Conservation (phyloP, 495 filamentous ascomycete genomes). For the Copromyces sp. region DNA sequence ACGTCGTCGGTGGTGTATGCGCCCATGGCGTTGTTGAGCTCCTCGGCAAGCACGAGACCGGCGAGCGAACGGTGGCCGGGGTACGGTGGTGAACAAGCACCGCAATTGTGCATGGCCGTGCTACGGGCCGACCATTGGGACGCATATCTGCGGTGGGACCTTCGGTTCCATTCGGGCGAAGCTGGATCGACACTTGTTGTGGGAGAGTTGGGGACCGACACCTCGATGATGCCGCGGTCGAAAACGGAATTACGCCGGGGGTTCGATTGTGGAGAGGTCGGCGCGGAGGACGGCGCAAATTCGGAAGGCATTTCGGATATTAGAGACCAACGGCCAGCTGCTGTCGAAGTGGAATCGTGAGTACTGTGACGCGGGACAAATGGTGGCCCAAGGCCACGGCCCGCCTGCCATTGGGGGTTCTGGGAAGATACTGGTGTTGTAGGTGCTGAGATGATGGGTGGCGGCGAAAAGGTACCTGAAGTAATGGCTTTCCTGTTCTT, state of each 20-base stretch:
- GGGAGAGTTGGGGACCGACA: conserved; percentile 66
- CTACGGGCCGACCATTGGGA: conserved; percentile 46
- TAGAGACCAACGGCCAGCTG: conserved; percentile 52
- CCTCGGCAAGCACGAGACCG: conserved; percentile 6
- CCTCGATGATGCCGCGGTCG: conserved; percentile 49
- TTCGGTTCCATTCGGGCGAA: conserved; percentile 39
- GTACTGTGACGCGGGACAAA: conserved; percentile 10
- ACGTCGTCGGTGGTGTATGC: conserved; percentile 16
- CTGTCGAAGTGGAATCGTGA: conserved; percentile 37
- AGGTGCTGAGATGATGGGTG: conserved; percentile 17
- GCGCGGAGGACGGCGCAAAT: conserved; percentile 56
- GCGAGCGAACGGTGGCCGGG: neutral
- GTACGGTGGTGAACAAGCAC: conserved; percentile 1
- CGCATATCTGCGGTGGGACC: conserved; percentile 39
- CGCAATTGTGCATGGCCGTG: conserved; percentile 15
- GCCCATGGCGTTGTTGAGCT: neutral
- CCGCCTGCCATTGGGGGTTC: conserved; percentile 12
- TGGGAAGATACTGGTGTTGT: conserved; percentile 12
- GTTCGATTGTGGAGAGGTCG: conserved; percentile 70
- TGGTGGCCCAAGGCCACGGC: neutral
- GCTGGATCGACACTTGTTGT: conserved; percentile 55
- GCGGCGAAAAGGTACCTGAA: conserved; percentile 50
- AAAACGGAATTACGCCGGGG: conserved; percentile 63
- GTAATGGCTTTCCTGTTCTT: conserved; percentile 58
- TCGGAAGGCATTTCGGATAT: conserved; percentile 54